Evolutionary conservation across 345 rosid species (phyloP).

Genomic region (Cardamine chenopodiifolia): DNA sequence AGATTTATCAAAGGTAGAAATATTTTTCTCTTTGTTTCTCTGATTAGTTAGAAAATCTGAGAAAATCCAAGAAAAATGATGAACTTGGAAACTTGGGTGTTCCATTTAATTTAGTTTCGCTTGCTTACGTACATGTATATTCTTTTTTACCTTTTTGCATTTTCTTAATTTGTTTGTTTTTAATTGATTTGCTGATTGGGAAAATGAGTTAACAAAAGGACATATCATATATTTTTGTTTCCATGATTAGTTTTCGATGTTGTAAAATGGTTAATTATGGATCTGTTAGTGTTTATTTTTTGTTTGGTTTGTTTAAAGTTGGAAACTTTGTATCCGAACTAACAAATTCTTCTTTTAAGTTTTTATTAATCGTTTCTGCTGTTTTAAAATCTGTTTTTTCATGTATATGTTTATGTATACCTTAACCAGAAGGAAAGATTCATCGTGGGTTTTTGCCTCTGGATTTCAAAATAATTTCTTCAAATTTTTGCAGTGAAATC

Average conservation of each 20-base stretch:
- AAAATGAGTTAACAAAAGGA: conserved; percentile 29
- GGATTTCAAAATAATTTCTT: conserved; percentile 30
- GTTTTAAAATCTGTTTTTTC: conserved; percentile 34
- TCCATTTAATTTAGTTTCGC: conserved; percentile 9
- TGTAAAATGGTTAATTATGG: conserved; percentile 40
- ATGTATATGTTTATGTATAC: conserved; percentile 35
- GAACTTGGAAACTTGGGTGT: conserved; percentile 30
- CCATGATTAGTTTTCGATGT: conserved; percentile 44
- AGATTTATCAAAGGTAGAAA: conserved; percentile 34
- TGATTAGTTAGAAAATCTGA: conserved; percentile 42
- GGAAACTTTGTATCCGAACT: conserved; percentile 25
- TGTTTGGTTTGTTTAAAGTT: conserved; percentile 36
- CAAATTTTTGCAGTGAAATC: conserved; percentile 44
- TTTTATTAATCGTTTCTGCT: conserved; percentile 36
- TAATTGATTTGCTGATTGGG: conserved; percentile 16
- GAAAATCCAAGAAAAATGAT: conserved; percentile 38
- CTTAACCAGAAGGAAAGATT: conserved; percentile 16
- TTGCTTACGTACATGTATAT: background rate
- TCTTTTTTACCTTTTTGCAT: background rate
- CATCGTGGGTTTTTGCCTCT: conserved; percentile 13
- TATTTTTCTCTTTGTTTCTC: conserved; percentile 27
- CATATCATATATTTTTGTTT: conserved; percentile 13
- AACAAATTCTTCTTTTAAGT: conserved; percentile 26
- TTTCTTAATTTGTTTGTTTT: conserved; percentile 17
- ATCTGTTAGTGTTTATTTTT: conserved; percentile 44